Evolutionary conservation across 306 rosid genomes (phyloP), one percentile per base, ranked within the genome.

Genomic region (Gleditsia sinensis): DNA sequence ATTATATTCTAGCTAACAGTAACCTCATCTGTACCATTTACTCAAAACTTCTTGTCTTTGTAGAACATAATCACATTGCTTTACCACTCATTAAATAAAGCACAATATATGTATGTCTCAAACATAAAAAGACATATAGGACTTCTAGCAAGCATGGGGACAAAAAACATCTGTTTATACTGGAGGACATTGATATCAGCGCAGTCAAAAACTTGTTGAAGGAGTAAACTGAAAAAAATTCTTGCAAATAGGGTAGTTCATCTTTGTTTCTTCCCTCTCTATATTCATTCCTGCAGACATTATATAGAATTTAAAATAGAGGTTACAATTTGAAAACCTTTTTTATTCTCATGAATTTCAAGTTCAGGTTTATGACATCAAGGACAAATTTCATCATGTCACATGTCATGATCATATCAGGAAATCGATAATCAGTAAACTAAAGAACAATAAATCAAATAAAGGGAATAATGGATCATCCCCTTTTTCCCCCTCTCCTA

Each of bases 311-410:
- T 39, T 24, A 6, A 39, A 42, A 43, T 1, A 14, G 1, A 67
- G 39, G 42, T 27, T 30, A 3, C 24, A 53, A 27, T 57, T 40
- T 7, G 36, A 55, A 28, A 56, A 72, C 58, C 21, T 63, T 2
- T 21, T 21, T 68, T 14, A 58, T 10, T 24, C 24, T 2, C 21
- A 10, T 72, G n/a, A 10, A 71, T n/a, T 17, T 19, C 46, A 78
- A 78, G 30, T 48, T 56, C 4, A 34, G 17, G 59, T 67, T 76
- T 45, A 32, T 45, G 49, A 34, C 40, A 66, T 45, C 33, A 59
- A 48, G 7, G 13, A 50, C 13, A 50, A 77, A 42, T 43, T 33
- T 21, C 67, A 42, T 42, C 71, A 43, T 7, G 39, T 8, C 19
- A 21, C 32, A 9, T 2, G 42, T 24, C 30, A 69, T 12, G 58